Evolutionary conservation across 1,139 yeast genomes (phyloP).

Genomic region (Nadsonia commutata): DNA sequence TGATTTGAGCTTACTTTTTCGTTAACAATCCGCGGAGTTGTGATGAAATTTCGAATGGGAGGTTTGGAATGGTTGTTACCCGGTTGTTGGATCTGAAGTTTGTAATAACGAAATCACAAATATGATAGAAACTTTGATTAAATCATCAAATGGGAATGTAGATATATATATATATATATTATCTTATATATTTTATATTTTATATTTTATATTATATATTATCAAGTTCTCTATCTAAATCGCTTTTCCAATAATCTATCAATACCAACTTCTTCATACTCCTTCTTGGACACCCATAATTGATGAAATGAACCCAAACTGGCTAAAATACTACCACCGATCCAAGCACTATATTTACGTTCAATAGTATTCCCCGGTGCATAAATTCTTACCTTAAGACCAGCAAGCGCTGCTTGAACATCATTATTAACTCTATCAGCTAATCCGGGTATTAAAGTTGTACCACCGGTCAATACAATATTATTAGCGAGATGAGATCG

Average conservation of each 20-base stretch:
- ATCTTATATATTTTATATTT: no score
- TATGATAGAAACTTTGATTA: no score
- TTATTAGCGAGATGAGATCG: constrained; percentile 86
- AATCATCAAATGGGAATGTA: neutral
- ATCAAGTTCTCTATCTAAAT: constrained; percentile 13
- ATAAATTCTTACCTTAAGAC: constrained; percentile 78
- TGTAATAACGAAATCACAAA: neutral
- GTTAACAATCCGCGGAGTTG: neutral
- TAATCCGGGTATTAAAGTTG: constrained; percentile 75
- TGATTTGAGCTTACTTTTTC: no score
- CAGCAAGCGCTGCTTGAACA: constrained; percentile 61
- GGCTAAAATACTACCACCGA: constrained; percentile 87
- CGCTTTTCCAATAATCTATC: constrained; percentile 40
- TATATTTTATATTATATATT: neutral
- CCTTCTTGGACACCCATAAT: constrained; percentile 86
- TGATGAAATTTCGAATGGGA: neutral
- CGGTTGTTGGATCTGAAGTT: neutral
- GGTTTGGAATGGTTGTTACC: neutral
- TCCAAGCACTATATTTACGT: constrained; percentile 80
- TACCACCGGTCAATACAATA: constrained; percentile 82
- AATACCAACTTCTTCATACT: constrained; percentile 83
- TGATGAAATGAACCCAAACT: constrained; percentile 95
- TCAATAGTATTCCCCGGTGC: constrained; percentile 79
- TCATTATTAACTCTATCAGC: constrained; percentile 72
- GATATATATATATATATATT: neutral